phyloP scores from a whole-genome alignment of 2,329 filamentous ascomycete species.

The Aureobasidium leucospermi region DNA sequence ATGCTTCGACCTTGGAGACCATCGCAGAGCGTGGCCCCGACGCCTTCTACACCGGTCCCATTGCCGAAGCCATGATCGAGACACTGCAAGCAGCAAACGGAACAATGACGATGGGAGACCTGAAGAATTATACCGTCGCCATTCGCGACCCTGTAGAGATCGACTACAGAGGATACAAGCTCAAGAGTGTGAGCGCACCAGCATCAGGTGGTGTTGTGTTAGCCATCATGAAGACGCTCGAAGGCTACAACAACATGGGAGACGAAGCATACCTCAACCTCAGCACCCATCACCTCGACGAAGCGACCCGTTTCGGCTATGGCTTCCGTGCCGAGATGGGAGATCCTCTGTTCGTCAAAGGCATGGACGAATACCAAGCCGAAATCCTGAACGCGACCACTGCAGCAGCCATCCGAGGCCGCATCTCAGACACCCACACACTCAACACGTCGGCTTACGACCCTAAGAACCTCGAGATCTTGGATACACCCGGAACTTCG shows the following conservation, averaged over 20 bases:
- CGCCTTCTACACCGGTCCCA: slow-evolving; percentile 63
- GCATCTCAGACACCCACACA: slow-evolving; percentile 66
- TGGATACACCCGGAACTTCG: slow-evolving; percentile 66
- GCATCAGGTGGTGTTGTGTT: slow-evolving; percentile 71
- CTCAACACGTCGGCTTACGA: slow-evolving; percentile 69
- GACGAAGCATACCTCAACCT: slow-evolving; percentile 52
- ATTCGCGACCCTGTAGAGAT: slow-evolving; percentile 53
- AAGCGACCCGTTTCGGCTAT: slow-evolving; percentile 86
- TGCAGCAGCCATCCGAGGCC: slow-evolving; percentile 52
- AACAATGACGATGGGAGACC: slow-evolving; percentile 76
- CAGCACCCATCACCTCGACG: slow-evolving; percentile 73
- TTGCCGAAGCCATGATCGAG: slow-evolving; percentile 66
- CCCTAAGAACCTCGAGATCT: slow-evolving; percentile 56
- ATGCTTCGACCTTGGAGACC: slow-evolving; percentile 68
- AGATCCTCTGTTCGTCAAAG: slow-evolving; percentile 67
- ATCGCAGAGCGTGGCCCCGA: slow-evolving; percentile 63
- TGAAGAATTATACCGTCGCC: slow-evolving; percentile 64
- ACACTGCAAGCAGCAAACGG: slow-evolving; percentile 63
- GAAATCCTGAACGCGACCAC: slow-evolving; percentile 58
- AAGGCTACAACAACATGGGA: slow-evolving; percentile 63
- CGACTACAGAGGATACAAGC: slow-evolving; percentile 55
- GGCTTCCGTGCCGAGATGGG: slow-evolving; percentile 67
- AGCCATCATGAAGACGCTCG: slow-evolving; percentile 72
- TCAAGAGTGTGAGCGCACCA: slow-evolving; percentile 65
- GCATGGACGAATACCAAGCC: slow-evolving; percentile 56